These are phyloP conservation scores for Emmonsiellopsis sp. DNA, from an alignment of 2,329 filamentous ascomycete species.

Conservation along the genomic window DNA sequence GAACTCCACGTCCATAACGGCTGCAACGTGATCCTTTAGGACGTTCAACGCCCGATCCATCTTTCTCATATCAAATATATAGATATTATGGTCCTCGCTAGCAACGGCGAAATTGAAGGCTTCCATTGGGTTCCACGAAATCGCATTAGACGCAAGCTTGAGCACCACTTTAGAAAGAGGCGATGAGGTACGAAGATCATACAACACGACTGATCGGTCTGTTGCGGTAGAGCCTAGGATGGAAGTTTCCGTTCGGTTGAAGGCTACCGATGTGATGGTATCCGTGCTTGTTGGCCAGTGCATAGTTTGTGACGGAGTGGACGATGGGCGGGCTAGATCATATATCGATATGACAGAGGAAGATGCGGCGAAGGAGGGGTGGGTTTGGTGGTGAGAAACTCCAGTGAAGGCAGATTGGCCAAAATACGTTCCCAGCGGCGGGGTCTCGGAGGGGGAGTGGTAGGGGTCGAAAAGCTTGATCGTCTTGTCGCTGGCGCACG, in stretches of 20 bases:
- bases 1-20: slow-evolving; percentile 95
- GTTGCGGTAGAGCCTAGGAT: slow-evolving; percentile 76
- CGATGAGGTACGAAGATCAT: slow-evolving; percentile 79
- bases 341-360: slow-evolving; percentile 78
- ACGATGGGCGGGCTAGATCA: slow-evolving; percentile 69
- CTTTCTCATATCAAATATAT: slow-evolving; percentile 90
- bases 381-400: slow-evolving; percentile 70
- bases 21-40: slow-evolving; percentile 78
- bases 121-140: slow-evolving; percentile 95
- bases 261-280: slow-evolving; percentile 78
- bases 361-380: slow-evolving; percentile 66
- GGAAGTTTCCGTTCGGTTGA: slow-evolving; percentile 91
- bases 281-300: slow-evolving; percentile 82
- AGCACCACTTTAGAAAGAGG: slow-evolving; percentile 74
- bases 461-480: slow-evolving; percentile 92
- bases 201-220: slow-evolving; percentile 79
- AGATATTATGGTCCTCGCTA: slow-evolving; percentile 88
- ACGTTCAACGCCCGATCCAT: slow-evolving; percentile 82
- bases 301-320: slow-evolving; percentile 68
- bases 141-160: slow-evolving; percentile 70
- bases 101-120: slow-evolving; percentile 90
- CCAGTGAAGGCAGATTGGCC: slow-evolving; percentile 75
- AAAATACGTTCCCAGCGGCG: slow-evolving; percentile 76
- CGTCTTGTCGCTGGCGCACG: slow-evolving; percentile 75
- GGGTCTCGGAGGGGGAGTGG: slow-evolving; percentile 55